Evolutionary conservation across 805 yeast genomes (phyloP).

Genomic region (Lipomyces sp.): DNA sequence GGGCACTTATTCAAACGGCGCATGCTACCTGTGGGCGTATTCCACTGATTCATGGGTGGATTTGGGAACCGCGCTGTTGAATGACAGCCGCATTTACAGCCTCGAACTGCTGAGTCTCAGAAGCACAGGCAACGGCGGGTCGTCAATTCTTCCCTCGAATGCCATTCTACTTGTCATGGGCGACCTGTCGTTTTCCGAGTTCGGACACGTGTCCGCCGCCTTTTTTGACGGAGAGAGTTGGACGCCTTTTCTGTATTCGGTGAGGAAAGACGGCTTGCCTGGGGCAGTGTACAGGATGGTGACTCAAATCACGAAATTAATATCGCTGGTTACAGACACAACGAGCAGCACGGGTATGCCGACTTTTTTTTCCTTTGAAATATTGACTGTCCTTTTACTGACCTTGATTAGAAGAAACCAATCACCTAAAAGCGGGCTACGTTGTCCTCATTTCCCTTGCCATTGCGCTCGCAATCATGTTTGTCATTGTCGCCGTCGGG

Average conservation of each 20-base stretch:
- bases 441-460: constrained; percentile 70
- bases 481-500: constrained; percentile 44
- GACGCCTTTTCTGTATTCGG: constrained; percentile 60
- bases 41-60: constrained; percentile 29
- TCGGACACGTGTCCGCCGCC: constrained; percentile 61
- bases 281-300: constrained; percentile 36
- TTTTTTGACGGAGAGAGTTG: constrained; percentile 62
- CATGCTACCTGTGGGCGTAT: constrained; percentile 37
- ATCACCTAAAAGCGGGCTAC: constrained; percentile 51
- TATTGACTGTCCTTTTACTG: not conserved
- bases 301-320: constrained; percentile 33
- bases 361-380: not conserved
- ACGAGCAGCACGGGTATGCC: not conserved
- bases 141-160: constrained; percentile 41
- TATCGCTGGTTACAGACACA: constrained; percentile 2
- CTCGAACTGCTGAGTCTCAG: constrained; percentile 44
- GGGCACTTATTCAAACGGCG: constrained; percentile 39
- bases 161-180: constrained; percentile 61
- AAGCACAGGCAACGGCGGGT: constrained; percentile 33
- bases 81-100: constrained; percentile 45
- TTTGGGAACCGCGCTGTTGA: constrained; percentile 30
- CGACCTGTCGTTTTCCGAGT: constrained; percentile 44
- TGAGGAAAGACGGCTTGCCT: constrained; percentile 32
- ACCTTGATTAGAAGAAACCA: constrained; percentile 2
- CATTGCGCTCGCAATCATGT: constrained; percentile 54